Percentiles rank a stretch among this genome's conserved stretches.
Evolutionary conservation across 78 protist species (phyloP).

Genomic region (Diacronema lutheri): DNA sequence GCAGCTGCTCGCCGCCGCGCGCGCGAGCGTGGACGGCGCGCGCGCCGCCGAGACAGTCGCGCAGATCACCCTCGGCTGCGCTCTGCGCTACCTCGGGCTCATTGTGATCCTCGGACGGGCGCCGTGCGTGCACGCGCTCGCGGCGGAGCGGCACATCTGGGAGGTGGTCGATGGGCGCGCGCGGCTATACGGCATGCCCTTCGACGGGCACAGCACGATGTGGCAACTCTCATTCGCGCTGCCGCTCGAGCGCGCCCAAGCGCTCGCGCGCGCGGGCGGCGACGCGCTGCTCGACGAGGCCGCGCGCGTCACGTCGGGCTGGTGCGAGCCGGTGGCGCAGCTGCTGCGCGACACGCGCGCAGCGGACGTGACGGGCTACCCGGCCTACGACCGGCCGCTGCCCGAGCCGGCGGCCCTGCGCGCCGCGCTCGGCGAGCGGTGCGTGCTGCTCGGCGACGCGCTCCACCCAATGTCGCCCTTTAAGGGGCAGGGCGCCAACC

Average conservation of each 20-base stretch:
- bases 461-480: conserved; percentile 45
- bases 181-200: conserved; percentile 35
- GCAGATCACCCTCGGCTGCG: too few species aligned
- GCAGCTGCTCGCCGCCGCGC: not conserved
- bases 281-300: not conserved
- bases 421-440: not conserved
- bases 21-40: not conserved
- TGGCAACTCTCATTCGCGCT: conserved; percentile 29
- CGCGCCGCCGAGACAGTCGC: too few species aligned
- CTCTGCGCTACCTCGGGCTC: conserved; percentile 1
- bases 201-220: not conserved
- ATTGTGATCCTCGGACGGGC: conserved; percentile 28
- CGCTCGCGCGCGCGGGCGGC: not conserved
- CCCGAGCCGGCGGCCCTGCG: not conserved
- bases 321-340: not conserved
- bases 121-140: not conserved
- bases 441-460: conserved; percentile 36
- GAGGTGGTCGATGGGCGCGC: conserved; percentile 23
- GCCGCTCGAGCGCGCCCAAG: not conserved
- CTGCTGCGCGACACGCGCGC: not conserved
- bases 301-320: not conserved
- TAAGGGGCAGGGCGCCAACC: conserved; percentile 51
- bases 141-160: not conserved
- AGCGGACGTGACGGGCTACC: conserved; percentile 22
- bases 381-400: conserved; percentile 25